Evolutionary conservation across 495 filamentous ascomycete species (phyloP).

Genomic region (Lineolata rhizophorae): DNA sequence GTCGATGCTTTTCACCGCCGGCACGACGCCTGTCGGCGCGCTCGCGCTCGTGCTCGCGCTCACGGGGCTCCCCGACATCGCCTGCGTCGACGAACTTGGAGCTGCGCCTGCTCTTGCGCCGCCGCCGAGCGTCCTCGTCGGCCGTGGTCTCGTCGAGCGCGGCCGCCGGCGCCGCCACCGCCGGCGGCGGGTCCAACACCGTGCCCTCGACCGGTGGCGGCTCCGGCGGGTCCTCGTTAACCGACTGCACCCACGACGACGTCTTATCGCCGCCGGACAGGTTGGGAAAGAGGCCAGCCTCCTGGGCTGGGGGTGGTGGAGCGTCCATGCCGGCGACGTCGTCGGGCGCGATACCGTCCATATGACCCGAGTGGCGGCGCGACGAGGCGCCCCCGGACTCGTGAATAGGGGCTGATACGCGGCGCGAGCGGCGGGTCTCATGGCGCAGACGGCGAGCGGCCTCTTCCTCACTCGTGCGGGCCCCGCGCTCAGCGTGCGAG

Average conservation of each 20-base stretch:
- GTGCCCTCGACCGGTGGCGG: too few relatives aligned
- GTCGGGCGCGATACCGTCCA: too few relatives aligned
- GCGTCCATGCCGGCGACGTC: background rate
- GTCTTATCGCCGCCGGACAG: constrained; percentile 15
- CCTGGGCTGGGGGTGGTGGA: background rate
- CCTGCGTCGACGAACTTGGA: background rate
- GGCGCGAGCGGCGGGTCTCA: background rate
- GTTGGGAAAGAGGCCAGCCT: too few relatives aligned
- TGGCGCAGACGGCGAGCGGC: constrained; percentile 1
- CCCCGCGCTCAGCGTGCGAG: constrained; percentile 2
- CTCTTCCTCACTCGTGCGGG: constrained; percentile 6
- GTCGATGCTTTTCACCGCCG: too few relatives aligned
- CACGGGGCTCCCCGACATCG: too few relatives aligned
- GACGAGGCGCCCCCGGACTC: background rate
- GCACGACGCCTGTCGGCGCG: too few relatives aligned
- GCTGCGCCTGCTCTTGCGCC: background rate
- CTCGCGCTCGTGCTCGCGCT: too few relatives aligned
- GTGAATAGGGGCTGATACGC: background rate
- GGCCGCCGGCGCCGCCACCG: too few relatives aligned
- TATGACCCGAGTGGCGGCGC: too few relatives aligned
- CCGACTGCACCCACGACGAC: constrained; percentile 11
- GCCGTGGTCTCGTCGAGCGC: too few relatives aligned
- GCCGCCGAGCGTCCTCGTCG: too few relatives aligned
- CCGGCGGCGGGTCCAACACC: too few relatives aligned
- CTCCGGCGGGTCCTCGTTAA: constrained; percentile 10